Evolutionary conservation across 768 basidiomycete species (phyloP), one percentile per base, ranked within the genome.

Genomic region (Podaxis mareebaensis): DNA sequence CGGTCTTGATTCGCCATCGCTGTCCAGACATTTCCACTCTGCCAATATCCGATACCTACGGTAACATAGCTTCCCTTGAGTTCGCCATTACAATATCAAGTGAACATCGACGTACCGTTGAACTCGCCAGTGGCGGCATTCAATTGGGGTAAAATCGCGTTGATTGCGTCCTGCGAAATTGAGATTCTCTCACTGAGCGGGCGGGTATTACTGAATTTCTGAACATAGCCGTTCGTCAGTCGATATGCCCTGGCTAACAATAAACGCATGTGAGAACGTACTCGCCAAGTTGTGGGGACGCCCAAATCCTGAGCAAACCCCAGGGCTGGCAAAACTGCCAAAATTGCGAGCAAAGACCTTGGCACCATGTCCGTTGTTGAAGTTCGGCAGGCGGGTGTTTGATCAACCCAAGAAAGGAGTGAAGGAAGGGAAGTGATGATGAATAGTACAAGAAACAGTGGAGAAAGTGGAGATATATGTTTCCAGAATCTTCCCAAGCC

Each of bases 11-110:
- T 82, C 1, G 81, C 83, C 73, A 81, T 75, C n/a, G 77, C 78
- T 17, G 83, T 80, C 71, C 75, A 81, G 10, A 78, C 82, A 56
- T 85, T 85, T 1, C 75, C 84, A 24, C 81, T 74, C 66, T 84
- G 82, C 84, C 84, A 85, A 63, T 77, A 84, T 42, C 81, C 77
- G 44, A 85, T 78, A 5, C 79, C 83, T 83, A 20, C 11, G 11
- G 3, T 22, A 5, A 48, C 46, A 20, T n/a, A 6, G 13, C 22
- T 12, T 24, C 24, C 22, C 26, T 20, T 17, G 24, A 51, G 22
- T 28, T 15, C 48, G 48, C 22, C 17, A 5, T 49, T 12, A 24
- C 26, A 26, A 51, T 10, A 24, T 11, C 22, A 51, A 28, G 22
- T 4, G 24, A 46, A 46, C 4, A 26, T 17, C 5, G 15, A 65